phyloP scores from a whole-genome alignment of 768 basidiomycete genomes.

The Fomitopsis serialis region DNA sequence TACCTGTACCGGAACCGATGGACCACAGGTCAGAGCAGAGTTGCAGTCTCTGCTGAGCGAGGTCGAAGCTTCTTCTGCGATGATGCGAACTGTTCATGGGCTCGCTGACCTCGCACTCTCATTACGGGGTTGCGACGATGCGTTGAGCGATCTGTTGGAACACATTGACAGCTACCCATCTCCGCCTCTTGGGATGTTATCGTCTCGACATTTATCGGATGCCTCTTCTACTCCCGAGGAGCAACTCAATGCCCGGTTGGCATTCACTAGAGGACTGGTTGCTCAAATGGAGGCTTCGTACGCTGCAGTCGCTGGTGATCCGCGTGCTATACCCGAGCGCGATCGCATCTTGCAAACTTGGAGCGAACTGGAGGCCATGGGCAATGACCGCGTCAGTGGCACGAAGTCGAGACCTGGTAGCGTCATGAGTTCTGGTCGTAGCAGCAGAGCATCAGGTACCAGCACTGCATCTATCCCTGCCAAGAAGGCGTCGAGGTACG shows the following conservation, averaged over 20 bases:
- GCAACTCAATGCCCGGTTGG: conserved; percentile 56
- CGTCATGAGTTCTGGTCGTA: conserved; percentile 57
- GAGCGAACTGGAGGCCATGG: conserved; percentile 80
- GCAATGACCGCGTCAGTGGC: conserved; percentile 54
- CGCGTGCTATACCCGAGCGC: conserved; percentile 53
- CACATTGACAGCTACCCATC: conserved; percentile 83
- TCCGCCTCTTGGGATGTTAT: conserved; percentile 43
- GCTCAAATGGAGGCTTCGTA: conserved; percentile 40
- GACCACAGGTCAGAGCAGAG: conserved; percentile 46
- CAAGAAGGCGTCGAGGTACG: conserved; percentile 27
- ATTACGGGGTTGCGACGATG: conserved; percentile 59
- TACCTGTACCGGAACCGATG: conserved; percentile 33
- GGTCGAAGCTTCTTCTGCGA: conserved; percentile 41
- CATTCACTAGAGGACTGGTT: conserved; percentile 55
- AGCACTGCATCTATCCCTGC: conserved; percentile 11
- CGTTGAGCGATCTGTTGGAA: conserved; percentile 79
- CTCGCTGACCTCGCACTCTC: conserved; percentile 50
- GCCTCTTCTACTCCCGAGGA: conserved; percentile 51
- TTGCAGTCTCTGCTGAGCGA: conserved; percentile 58
- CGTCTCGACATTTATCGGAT: conserved; percentile 43
- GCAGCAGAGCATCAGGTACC: conserved; percentile 44
- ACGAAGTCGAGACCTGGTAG: conserved; percentile 64
- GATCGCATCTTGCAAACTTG: conserved; percentile 74
- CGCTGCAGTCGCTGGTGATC: conserved; percentile 46
- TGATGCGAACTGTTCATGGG: conserved; percentile 46